phyloP scores from a whole-genome alignment of 768 basidiomycete species.

The Tricholoma sp. region DNA sequence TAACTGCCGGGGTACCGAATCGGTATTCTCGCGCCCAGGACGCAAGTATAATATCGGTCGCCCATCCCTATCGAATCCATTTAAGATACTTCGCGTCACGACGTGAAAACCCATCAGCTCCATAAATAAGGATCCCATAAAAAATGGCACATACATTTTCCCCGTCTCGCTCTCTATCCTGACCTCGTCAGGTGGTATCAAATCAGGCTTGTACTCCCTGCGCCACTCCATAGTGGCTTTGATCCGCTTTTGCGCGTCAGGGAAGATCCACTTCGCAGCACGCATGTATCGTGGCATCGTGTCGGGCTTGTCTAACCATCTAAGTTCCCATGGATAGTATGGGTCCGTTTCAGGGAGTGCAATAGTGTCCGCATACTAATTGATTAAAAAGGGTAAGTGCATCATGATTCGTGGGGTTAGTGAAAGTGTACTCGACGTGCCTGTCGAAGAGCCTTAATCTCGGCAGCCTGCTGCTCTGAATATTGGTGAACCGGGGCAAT shows the following conservation, averaged over 20 bases:
- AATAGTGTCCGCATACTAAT: constrained; percentile 64
- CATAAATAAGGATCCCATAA: constrained; percentile 1
- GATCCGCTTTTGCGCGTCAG: constrained; percentile 74
- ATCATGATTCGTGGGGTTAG: not conserved
- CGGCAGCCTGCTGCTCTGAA: constrained; percentile 53
- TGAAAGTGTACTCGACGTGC: constrained; percentile 30
- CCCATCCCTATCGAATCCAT: constrained; percentile 82
- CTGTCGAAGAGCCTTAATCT: constrained; percentile 58
- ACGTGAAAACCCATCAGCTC: not conserved
- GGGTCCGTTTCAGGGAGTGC: constrained; percentile 61
- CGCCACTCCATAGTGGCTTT: constrained; percentile 81
- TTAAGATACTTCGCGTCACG: constrained; percentile 52
- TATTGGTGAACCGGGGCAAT: constrained; percentile 56
- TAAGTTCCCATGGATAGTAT: constrained; percentile 72
- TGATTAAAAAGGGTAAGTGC: not conserved
- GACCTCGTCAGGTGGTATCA: constrained; percentile 78
- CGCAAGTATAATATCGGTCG: constrained; percentile 89
- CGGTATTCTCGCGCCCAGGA: constrained; percentile 83
- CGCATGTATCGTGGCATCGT: constrained; percentile 76
- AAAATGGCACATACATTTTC: constrained; percentile 62
- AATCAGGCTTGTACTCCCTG: constrained; percentile 77
- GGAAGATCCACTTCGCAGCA: constrained; percentile 78
- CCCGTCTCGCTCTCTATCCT: constrained; percentile 79
- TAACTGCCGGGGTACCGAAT: constrained; percentile 71
- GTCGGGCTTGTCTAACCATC: constrained; percentile 69